Percentiles rank a stretch among this genome's conserved stretches.
Conservation (phyloP, 2,329 filamentous ascomycete species). For the Aspergillus amoenus region DNA sequence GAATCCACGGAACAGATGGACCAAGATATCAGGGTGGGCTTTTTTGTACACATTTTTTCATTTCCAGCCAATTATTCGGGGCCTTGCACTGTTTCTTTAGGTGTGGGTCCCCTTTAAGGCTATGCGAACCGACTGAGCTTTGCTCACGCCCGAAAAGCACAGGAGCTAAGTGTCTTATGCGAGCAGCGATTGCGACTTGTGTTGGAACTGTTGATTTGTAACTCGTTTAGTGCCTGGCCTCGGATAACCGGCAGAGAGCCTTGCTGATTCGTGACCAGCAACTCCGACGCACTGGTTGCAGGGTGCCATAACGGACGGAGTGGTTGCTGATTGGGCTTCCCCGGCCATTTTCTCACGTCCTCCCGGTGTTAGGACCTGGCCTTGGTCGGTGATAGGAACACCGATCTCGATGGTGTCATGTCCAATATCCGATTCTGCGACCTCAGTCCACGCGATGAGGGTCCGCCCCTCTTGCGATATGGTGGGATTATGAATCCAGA, state of each 20-base stretch:
- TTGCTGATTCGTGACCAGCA: background rate
- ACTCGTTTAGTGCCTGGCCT: background rate
- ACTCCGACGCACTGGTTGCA: background rate
- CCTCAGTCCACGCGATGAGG: background rate
- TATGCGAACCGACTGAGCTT: no score
- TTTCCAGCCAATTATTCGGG: background rate
- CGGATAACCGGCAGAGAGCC: conserved; percentile 4
- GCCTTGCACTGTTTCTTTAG: no score
- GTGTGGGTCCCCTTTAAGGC: no score
- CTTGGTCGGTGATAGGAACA: conserved; percentile 3
- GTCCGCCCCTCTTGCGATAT: background rate
- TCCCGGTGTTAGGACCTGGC: background rate
- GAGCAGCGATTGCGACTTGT: no score
- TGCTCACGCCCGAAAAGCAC: no score
- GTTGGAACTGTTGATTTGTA: background rate
- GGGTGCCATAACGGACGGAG: background rate
- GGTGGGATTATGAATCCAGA: conserved; percentile 11
- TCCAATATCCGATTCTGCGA: background rate
- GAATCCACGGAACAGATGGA: background rate
- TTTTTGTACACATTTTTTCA: background rate
- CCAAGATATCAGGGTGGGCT: background rate
- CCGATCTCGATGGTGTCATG: background rate
- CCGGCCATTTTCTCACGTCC: background rate
- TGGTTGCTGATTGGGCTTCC: background rate
- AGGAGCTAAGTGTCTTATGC: no score